A percentile compares a stretch with the other conserved stretches of the same genome.
phyloP scores from a whole-genome alignment of 768 basidiomycete species.

The Favolaschia claudopus region DNA sequence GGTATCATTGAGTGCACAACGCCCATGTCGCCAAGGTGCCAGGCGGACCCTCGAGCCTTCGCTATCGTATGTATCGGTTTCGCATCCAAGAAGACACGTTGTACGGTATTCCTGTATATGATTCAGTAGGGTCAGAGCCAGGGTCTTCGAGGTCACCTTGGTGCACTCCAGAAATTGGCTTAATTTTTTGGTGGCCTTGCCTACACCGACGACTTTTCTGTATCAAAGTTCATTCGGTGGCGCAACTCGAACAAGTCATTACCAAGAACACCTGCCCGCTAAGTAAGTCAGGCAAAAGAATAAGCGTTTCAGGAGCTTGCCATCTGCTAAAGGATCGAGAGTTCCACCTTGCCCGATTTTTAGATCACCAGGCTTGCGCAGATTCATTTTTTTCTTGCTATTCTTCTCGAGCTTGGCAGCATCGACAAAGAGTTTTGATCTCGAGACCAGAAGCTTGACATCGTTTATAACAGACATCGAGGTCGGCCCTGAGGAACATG shows the following conservation, averaged over 20 bases:
- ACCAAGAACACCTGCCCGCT: too few species aligned
- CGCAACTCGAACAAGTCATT: too few species aligned
- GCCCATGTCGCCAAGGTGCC: slow-evolving; percentile 83
- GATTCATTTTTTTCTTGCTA: slow-evolving; percentile 54
- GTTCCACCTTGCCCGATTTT: slow-evolving; percentile 96
- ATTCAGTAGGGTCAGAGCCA: slow-evolving; percentile 12
- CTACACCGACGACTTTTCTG: slow-evolving; percentile 89
- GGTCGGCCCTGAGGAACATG: slow-evolving; percentile 58
- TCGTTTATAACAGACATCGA: slow-evolving; percentile 92
- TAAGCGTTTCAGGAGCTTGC: slow-evolving; percentile 62
- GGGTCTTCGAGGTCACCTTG: slow-evolving; percentile 64
- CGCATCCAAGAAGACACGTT: slow-evolving; percentile 90
- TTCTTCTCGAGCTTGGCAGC: slow-evolving; percentile 62
- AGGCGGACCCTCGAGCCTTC: slow-evolving; percentile 83
- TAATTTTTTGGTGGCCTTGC: slow-evolving; percentile 89
- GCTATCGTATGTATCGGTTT: slow-evolving; percentile 94
- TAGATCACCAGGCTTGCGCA: slow-evolving; percentile 51
- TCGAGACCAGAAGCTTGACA: slow-evolving; percentile 79
- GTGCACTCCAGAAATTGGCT: slow-evolving; percentile 85
- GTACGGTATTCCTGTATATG: slow-evolving; percentile 83
- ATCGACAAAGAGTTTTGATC: slow-evolving; percentile 81
- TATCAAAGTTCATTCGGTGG: slow-evolving; percentile 9
- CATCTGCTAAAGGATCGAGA: slow-evolving; percentile 95
- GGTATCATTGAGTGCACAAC: too few species aligned
- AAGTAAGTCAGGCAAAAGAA: not conserved